These are phyloP conservation scores for Colletotrichum costaricense DNA, from an alignment of 2,329 filamentous ascomycete species.

Conservation along the genomic window DNA sequence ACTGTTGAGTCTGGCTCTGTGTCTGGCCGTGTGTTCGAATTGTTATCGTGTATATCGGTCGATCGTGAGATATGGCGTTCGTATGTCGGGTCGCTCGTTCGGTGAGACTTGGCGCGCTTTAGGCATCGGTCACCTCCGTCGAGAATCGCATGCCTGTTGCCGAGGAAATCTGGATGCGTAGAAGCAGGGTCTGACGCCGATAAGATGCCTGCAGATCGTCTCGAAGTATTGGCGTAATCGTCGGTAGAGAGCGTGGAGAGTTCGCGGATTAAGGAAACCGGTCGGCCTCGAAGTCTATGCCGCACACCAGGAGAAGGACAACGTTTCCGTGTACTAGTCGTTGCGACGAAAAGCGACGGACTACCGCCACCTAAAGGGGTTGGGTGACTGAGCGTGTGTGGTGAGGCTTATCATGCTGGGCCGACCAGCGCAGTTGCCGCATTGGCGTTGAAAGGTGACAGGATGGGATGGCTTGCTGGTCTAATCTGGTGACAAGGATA, in stretches of 20 bases:
- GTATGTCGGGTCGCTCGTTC: background rate
- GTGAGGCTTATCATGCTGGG: slow-evolving; percentile 35
- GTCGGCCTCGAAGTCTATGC: background rate
- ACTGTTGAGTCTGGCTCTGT: background rate
- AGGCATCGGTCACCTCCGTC: slow-evolving; percentile 16
- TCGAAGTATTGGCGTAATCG: background rate
- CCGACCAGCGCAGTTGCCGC: slow-evolving; percentile 10
- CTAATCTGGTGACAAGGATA: slow-evolving; percentile 35
- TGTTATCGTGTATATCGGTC: background rate
- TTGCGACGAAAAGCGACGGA: background rate
- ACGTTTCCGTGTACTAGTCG: background rate
- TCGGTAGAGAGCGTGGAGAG: background rate
- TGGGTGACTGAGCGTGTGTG: slow-evolving; percentile 17
- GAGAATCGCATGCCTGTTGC: slow-evolving; percentile 25
- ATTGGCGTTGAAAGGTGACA: slow-evolving; percentile 31
- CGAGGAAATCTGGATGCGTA: background rate
- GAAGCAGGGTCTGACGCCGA: background rate
- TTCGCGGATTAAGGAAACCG: background rate
- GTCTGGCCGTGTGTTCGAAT: background rate
- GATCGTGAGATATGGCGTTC: background rate
- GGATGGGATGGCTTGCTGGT: slow-evolving; percentile 18
- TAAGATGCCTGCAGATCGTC: background rate
- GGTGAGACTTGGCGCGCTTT: background rate
- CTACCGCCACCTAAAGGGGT: slow-evolving; percentile 20
- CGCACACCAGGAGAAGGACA: background rate